These are phyloP conservation scores for Cryptococcus amylolentus DNA, from an alignment of 1,284 basidiomycete species.

Conservation along the genomic window DNA sequence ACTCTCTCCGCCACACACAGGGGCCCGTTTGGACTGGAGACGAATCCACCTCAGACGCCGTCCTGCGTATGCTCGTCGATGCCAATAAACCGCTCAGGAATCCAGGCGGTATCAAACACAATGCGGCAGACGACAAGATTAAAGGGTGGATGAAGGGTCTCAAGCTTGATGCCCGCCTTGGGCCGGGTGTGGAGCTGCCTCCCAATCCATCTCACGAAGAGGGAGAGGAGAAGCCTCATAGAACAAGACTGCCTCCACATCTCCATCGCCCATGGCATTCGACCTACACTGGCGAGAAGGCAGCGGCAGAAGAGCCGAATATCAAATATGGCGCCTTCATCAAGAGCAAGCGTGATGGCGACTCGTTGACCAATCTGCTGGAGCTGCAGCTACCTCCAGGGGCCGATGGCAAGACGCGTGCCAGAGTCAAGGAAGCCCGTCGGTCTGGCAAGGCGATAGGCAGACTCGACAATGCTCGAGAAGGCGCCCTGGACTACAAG, in stretches of 20 bases:
- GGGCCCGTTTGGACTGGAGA: conserved; percentile 65
- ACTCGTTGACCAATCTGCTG: conserved; percentile 34
- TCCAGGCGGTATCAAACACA: conserved; percentile 32
- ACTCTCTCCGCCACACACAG: conserved; percentile 46
- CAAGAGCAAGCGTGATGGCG: conserved; percentile 17
- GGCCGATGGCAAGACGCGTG: conserved; percentile 56
- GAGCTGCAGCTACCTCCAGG: conserved; percentile 44
- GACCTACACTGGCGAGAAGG: conserved; percentile 39
- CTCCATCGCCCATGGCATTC: conserved; percentile 47
- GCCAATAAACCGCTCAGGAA: conserved; percentile 74
- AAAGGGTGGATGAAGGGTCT: conserved; percentile 52
- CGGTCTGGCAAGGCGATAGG: conserved; percentile 58
- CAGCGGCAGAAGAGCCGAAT: conserved; percentile 22
- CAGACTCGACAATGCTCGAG: conserved; percentile 63
- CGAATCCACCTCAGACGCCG: conserved; percentile 66
- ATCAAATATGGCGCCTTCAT: conserved; percentile 45
- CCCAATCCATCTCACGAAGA: neutral
- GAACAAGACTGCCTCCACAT: conserved; percentile 44
- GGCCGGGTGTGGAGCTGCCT: neutral
- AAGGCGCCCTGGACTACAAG: conserved; percentile 72
- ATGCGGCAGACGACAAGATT: conserved; percentile 70
- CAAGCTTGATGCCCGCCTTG: conserved; percentile 35
- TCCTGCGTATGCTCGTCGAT: conserved; percentile 79
- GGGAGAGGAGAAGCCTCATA: conserved; percentile 20
- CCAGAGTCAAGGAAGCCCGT: conserved; percentile 56